Conservation (phyloP, 305 asterid species). For the Nicotiana rustica region DNA sequence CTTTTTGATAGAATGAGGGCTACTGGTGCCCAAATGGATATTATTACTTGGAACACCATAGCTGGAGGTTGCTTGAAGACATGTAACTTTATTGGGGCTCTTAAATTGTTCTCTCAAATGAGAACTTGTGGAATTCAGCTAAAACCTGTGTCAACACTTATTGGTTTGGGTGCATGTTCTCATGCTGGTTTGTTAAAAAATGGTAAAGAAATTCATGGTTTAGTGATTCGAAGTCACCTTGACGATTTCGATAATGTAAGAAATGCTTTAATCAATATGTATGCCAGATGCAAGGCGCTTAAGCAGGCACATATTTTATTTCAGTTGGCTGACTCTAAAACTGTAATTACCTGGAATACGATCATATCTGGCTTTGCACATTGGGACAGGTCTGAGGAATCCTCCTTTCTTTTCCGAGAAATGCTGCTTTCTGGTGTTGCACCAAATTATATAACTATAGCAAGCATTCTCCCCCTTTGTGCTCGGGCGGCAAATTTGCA, state of each 20-base stretch:
- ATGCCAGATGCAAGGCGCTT: constrained; percentile 77
- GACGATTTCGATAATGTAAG: constrained; percentile 57
- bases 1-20: constrained; percentile 65
- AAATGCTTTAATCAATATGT: constrained; percentile 73
- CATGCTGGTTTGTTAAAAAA: constrained; percentile 56
- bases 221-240: constrained; percentile 65
- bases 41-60: constrained; percentile 76
- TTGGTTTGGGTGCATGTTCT: constrained; percentile 79
- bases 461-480: constrained; percentile 80
- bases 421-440: constrained; percentile 56
- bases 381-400: constrained; percentile 70
- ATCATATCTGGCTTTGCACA: constrained; percentile 75
- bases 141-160: constrained; percentile 76
- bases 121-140: constrained; percentile 48
- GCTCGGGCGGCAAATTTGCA: constrained; percentile 80
- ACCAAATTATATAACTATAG: constrained; percentile 81
- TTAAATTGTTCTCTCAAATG: constrained; percentile 67
- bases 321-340: constrained; percentile 53
- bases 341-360: constrained; percentile 77
- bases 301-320: constrained; percentile 64
- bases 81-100: constrained; percentile 62
- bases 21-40: constrained; percentile 51
- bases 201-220: constrained; percentile 81
- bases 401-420: constrained; percentile 68
- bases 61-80: constrained; percentile 74